Conservation (phyloP, 2,329 filamentous ascomycete genomes). For the Stylonectria norvegica region DNA sequence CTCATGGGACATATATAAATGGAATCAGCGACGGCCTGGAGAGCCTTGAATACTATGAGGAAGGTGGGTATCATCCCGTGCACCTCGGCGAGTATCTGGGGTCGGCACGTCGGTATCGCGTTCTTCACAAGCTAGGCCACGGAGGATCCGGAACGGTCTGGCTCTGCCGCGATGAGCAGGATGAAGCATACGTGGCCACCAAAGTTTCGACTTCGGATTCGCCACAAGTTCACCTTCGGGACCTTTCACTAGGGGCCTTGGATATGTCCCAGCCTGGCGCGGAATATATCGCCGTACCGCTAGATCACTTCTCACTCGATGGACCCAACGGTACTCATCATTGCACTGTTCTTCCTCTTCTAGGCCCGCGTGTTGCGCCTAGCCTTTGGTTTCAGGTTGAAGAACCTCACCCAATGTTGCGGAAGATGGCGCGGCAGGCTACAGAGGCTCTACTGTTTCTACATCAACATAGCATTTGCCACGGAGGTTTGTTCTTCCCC, state of each 20-base stretch:
- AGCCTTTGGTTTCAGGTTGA: no score
- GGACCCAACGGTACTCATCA: background rate
- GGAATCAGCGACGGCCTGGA: slow-evolving; percentile 8
- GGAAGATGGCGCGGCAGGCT: background rate
- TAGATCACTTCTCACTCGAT: background rate
- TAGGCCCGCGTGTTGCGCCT: background rate
- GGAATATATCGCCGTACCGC: background rate
- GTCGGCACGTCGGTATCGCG: slow-evolving; percentile 36
- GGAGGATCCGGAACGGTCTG: slow-evolving; percentile 45
- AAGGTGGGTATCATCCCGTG: slow-evolving; percentile 42
- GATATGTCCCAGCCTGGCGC: slow-evolving; percentile 17
- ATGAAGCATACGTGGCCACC: slow-evolving; percentile 26
- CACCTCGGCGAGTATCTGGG: slow-evolving; percentile 39
- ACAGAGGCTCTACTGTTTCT: background rate
- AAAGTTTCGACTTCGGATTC: no score
- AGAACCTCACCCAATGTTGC: background rate
- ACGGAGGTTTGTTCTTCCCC: background rate
- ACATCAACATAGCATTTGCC: background rate
- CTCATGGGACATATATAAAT: no score
- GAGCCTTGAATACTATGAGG: slow-evolving; percentile 28
- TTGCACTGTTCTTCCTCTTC: background rate
- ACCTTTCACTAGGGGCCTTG: slow-evolving; percentile 26
- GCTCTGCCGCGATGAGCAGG: slow-evolving; percentile 35
- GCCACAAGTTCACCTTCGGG: no score
- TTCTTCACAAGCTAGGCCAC: slow-evolving; percentile 43